phyloP scores from a whole-genome alignment of 1,139 yeast species.

The Waltiozyma sp. region DNA sequence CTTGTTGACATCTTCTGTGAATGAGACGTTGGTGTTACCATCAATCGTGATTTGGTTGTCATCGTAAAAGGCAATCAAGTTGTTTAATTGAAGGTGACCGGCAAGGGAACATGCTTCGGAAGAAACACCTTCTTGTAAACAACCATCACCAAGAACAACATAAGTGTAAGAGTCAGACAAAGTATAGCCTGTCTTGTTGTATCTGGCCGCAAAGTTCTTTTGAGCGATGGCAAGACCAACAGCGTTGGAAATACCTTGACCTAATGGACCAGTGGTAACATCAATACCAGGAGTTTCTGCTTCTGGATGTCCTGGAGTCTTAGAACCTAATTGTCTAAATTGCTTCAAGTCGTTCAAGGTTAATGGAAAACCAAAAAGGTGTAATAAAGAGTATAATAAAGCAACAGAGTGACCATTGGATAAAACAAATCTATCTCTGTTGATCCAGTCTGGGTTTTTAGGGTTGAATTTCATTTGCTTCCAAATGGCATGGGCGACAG shows the following conservation, averaged over 20 bases:
- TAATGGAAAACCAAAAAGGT: conserved; percentile 75
- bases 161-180: conserved; percentile 70
- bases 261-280: conserved; percentile 98
- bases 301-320: conserved; percentile 98
- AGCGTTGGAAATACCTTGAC: conserved; percentile 96
- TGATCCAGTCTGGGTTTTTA: conserved; percentile 82
- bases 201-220: conserved; percentile 83
- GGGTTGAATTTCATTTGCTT: conserved; percentile 82
- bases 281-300: conserved; percentile 76
- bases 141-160: conserved; percentile 91
- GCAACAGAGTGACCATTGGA: conserved; percentile 98
- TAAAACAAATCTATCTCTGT: conserved; percentile 90
- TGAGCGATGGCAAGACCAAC: conserved; percentile 97
- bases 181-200: conserved; percentile 76
- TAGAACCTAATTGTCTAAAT: conserved; percentile 85
- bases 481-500: conserved; percentile 70
- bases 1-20: conserved; percentile 84
- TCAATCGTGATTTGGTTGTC: conserved; percentile 97
- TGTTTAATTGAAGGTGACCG: conserved; percentile 91
- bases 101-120: conserved; percentile 93
- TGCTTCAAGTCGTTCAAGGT: conserved; percentile 78
- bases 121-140: conserved; percentile 97
- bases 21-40: conserved; percentile 83
- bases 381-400: conserved; percentile 74
- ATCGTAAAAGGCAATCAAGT: conserved; percentile 93